Evolutionary conservation across 2,329 filamentous ascomycete species (phyloP).

Genomic region (Arthrobotrys iridis): DNA sequence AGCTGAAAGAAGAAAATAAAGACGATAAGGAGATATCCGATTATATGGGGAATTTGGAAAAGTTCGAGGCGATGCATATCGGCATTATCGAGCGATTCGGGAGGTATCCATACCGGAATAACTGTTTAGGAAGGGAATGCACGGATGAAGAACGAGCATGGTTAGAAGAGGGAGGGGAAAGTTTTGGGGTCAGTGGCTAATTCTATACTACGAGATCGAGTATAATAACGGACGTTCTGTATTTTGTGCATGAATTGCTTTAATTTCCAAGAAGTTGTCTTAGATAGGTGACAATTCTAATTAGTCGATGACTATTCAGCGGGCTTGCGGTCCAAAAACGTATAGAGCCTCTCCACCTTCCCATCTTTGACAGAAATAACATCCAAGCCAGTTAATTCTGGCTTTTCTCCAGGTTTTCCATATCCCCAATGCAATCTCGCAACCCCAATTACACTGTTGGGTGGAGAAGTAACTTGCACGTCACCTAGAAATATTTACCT

Average conservation of each 20-base stretch:
- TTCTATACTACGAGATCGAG: too few relatives aligned
- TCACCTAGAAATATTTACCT: conserved; percentile 12
- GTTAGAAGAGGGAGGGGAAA: conserved; percentile 62
- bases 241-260: not conserved
- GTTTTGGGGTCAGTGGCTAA: conserved; percentile 34
- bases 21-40: conserved; percentile 60
- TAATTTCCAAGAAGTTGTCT: too few relatives aligned
- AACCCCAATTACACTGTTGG: conserved; percentile 15
- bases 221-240: not conserved
- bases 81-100: conserved; percentile 68
- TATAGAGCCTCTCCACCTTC: conserved; percentile 36
- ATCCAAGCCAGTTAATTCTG: conserved; percentile 31
- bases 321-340: conserved; percentile 23
- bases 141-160: conserved; percentile 67
- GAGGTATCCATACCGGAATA: conserved; percentile 70
- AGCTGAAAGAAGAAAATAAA: conserved; percentile 57
- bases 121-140: conserved; percentile 64
- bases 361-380: conserved; percentile 37
- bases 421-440: conserved; percentile 29
- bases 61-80: conserved; percentile 64
- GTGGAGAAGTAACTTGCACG: conserved; percentile 19
- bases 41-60: conserved; percentile 59
- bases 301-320: not conserved
- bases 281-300: not conserved
- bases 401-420: conserved; percentile 17